Percentiles rank a stretch among this genome's conserved stretches.
Evolutionary conservation across 495 filamentous ascomycete genomes (phyloP).

Genomic region (Cercophora newfieldiana): DNA sequence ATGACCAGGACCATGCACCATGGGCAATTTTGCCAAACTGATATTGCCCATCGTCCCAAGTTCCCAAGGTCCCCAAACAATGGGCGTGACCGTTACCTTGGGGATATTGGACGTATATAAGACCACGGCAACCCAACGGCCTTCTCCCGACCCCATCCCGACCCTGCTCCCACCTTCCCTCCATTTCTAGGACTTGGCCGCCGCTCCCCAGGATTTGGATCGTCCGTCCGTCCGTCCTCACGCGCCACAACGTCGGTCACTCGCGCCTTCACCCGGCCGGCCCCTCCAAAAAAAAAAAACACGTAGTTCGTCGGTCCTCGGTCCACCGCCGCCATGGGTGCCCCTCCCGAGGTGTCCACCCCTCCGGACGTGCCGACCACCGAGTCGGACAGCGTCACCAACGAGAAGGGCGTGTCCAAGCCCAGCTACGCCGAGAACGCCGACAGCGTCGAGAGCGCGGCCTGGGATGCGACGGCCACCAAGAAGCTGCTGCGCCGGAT

Average conservation of each 20-base stretch:
- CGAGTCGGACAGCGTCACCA: constrained; percentile 32
- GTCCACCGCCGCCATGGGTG: constrained; percentile 26
- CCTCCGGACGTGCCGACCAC: constrained; percentile 29
- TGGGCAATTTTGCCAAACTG: constrained; percentile 18
- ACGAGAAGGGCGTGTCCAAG: constrained; percentile 31
- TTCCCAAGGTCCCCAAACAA: too few relatives aligned
- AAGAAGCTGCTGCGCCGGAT: constrained; percentile 52
- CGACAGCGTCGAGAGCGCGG: constrained; percentile 25
- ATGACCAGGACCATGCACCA: too few relatives aligned
- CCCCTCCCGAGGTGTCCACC: constrained; percentile 27
- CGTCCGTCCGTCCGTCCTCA: neutral
- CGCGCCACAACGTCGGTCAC: neutral
- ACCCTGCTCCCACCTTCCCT: constrained; percentile 5
- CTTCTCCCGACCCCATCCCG: constrained; percentile 3
- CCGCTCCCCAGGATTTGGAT: neutral
- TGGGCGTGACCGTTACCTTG: too few relatives aligned
- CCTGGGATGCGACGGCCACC: constrained; percentile 30
- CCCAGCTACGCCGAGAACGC: constrained; percentile 15
- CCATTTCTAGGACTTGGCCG: neutral
- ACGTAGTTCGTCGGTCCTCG: neutral
- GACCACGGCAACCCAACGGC: neutral
- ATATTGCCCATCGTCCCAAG: constrained; percentile 14
- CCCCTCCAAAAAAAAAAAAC: neutral
- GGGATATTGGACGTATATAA: constrained; percentile 8
- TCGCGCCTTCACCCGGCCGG: neutral